Percentiles rank a stretch among this genome's conserved stretches.
Evolutionary conservation across 2,329 filamentous ascomycete species (phyloP).

Genomic region (Scorias spongiosa): DNA sequence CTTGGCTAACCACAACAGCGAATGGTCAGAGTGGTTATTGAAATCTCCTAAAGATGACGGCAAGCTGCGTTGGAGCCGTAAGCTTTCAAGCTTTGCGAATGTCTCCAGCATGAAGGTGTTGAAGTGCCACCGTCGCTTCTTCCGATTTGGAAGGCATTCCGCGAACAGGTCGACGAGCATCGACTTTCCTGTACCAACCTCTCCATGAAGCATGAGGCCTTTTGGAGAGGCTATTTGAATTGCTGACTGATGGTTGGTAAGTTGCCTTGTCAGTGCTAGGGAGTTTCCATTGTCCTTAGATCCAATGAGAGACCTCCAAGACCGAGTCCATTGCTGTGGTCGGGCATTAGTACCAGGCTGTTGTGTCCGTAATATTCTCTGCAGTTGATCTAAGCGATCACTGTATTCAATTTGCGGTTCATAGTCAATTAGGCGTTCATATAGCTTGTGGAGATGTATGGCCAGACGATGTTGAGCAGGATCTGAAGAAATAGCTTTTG

Average conservation of each 20-base stretch:
- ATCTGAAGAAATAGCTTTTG: constrained; percentile 52
- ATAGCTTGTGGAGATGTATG: constrained; percentile 62
- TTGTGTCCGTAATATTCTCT: constrained; percentile 5
- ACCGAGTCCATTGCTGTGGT: constrained; percentile 7
- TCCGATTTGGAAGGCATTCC: constrained; percentile 55
- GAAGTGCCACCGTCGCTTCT: constrained; percentile 67
- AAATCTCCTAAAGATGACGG: neutral
- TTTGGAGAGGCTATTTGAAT: constrained; percentile 56
- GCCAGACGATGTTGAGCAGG: constrained; percentile 35
- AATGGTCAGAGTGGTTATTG: constrained; percentile 41
- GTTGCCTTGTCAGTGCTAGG: constrained; percentile 50
- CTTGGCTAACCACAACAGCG: constrained; percentile 57
- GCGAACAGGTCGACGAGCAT: constrained; percentile 78
- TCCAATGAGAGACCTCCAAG: constrained; percentile 39
- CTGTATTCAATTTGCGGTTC: constrained; percentile 56
- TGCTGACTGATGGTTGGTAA: constrained; percentile 57
- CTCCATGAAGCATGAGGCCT: constrained; percentile 63
- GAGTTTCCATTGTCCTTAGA: constrained; percentile 37
- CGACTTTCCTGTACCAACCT: constrained; percentile 70
- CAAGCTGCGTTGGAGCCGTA: constrained; percentile 30
- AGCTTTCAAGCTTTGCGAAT: constrained; percentile 53
- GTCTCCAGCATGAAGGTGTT: constrained; percentile 76
- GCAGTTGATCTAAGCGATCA: constrained; percentile 45
- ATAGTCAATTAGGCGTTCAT: constrained; percentile 63
- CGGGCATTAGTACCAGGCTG: neutral